These are phyloP conservation scores for Hysterium pulicare DNA, from an alignment of 2,329 filamentous ascomycete genomes.

Conservation along the genomic window DNA sequence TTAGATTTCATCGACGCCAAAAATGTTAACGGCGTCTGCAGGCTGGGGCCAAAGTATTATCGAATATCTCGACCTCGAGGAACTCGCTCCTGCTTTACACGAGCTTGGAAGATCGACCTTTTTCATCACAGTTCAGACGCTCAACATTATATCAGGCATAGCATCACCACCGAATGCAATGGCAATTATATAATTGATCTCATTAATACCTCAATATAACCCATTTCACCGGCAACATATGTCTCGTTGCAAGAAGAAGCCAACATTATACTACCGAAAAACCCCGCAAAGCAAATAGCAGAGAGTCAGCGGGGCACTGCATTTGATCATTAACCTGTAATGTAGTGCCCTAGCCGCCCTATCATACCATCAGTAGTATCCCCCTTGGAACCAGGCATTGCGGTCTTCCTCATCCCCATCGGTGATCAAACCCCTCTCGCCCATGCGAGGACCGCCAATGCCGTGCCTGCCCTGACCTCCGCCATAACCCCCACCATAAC, in stretches of 20 bases:
- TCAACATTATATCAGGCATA: conserved; percentile 4
- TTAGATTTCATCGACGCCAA: too few relatives aligned
- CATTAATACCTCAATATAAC: not conserved
- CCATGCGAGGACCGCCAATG: too few relatives aligned
- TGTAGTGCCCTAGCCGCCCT: not conserved
- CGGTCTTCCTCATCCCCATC: too few relatives aligned
- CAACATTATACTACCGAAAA: not conserved
- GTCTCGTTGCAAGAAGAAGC: too few relatives aligned
- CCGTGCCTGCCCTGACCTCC: too few relatives aligned
- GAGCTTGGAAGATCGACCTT: conserved; percentile 3
- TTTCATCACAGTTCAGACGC: conserved; percentile 5
- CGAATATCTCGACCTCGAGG: conserved; percentile 1
- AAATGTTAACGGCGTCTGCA: too few relatives aligned
- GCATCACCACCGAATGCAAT: conserved; percentile 6
- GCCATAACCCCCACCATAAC: too few relatives aligned
- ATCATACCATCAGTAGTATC: too few relatives aligned
- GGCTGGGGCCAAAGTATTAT: conserved; percentile 4
- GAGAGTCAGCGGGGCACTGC: not conserved
- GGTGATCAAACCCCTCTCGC: too few relatives aligned
- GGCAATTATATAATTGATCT: conserved; percentile 3
- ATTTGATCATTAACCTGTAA: not conserved
- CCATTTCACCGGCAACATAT: too few relatives aligned
- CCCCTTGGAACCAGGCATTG: too few relatives aligned
- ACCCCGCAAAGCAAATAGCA: not conserved
- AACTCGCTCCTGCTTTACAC: not conserved